phyloP scores from a whole-genome alignment of 148 eudicot species.

The Rhododendron vialii region DNA sequence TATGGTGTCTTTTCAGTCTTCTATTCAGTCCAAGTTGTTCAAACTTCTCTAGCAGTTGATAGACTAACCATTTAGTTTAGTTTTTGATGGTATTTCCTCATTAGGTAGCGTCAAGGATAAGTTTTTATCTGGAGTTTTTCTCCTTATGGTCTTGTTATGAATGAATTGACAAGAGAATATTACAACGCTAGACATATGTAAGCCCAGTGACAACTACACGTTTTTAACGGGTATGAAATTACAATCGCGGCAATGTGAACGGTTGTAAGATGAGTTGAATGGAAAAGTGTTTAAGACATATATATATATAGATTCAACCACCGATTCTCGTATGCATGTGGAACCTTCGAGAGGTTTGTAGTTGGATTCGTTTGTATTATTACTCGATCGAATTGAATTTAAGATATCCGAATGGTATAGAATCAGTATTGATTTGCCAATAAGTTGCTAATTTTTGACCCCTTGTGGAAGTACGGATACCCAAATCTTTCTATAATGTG shows the following conservation, averaged over 20 bases:
- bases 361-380: neutral
- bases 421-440: neutral
- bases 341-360: neutral
- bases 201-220: neutral
- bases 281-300: neutral
- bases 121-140: neutral
- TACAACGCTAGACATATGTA: neutral
- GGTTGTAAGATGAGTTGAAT: neutral
- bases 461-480: neutral
- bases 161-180: neutral
- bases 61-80: neutral
- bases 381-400: too few relatives aligned
- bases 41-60: neutral
- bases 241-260: neutral
- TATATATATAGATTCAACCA: neutral
- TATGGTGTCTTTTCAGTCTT: conserved; percentile 20
- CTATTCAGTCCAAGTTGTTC: conserved; percentile 18
- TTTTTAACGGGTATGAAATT: neutral
- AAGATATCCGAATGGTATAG: neutral
- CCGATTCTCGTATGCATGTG: neutral
- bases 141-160: neutral
- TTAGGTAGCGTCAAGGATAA: neutral
- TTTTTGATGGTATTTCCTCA: neutral
- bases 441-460: too few relatives aligned
- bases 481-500: neutral